phyloP scores from a whole-genome alignment of 805 yeast genomes.

The Saccharomycopsis malanga region DNA sequence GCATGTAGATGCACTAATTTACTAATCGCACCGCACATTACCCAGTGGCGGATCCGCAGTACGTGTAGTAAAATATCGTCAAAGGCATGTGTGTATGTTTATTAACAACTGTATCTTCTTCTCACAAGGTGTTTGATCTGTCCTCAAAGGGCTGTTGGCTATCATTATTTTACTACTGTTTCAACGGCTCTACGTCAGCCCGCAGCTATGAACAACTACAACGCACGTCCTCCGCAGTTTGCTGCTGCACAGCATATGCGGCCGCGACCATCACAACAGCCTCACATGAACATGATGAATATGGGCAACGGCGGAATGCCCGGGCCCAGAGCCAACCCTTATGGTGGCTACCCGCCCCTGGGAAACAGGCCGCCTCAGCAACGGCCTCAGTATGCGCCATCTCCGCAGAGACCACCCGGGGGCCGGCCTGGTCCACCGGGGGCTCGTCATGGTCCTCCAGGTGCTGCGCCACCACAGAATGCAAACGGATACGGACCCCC shows the following conservation, averaged over 20 bases:
- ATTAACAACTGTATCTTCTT: too few relatives aligned
- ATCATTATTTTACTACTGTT: too few relatives aligned
- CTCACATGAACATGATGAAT: not conserved
- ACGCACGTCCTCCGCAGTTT: not conserved
- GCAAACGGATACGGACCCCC: not conserved
- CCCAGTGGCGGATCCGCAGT: too few relatives aligned
- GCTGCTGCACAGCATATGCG: not conserved
- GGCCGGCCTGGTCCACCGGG: not conserved
- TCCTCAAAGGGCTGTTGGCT: too few relatives aligned
- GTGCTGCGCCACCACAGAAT: not conserved
- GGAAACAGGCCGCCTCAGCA: not conserved
- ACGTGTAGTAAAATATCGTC: too few relatives aligned
- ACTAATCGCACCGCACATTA: too few relatives aligned
- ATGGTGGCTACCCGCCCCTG: not conserved
- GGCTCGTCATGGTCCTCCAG: not conserved
- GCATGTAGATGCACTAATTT: too few relatives aligned
- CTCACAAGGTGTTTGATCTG: too few relatives aligned
- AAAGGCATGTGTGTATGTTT: too few relatives aligned
- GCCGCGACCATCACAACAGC: not conserved
- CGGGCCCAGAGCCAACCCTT: not conserved
- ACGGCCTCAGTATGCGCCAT: not conserved
- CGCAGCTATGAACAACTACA: not conserved
- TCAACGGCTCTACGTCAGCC: not conserved
- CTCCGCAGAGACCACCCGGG: not conserved
- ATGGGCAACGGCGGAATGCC: conserved; percentile 7